Base-by-base conservation (phyloP, 1,139 yeast genomes). In the Debaryomyces sp. region DNA sequence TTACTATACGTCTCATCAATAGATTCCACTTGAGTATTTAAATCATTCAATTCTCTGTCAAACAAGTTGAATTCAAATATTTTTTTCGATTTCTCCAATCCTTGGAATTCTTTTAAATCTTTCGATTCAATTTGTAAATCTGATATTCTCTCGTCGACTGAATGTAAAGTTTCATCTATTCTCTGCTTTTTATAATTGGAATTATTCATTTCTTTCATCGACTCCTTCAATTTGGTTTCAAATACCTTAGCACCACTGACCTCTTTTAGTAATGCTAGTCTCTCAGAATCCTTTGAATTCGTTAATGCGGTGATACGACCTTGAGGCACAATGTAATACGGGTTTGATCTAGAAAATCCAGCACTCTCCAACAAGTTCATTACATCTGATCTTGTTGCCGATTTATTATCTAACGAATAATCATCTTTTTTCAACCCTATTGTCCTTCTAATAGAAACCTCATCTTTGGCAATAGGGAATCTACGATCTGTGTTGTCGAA, bases 301-400 rank as follows among this genome's bases (percentile, higher is more conserved):
- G 99, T 94, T 51, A 94, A 75, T 1, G 87, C 78, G 0, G 92
- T 85, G 58, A 91, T 89, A 58, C 89, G 78, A 13, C 99, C 99
- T 66, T 94, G 99, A 0, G 99, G 99, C 3, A 94, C 99, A 58
- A 94, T 92, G 66, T 94, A 94, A 67, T 92, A 94, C 0, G 98
- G 97, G 55, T 91, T 92, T 3, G 92, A 85, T 51, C 89, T 78
- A 1, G 96, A 88, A 61, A 94, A 91, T 0, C 99, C 99, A 0
- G 97, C 96, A 60, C 90, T 85, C 64, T 94, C 98, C 38, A 95
- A 74, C 54, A 90, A 69, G 55, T 89, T 87, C 84, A 86, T 84
- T 17, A 92, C 80, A 63, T 92, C 98, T 1, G 89, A 77, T 58
- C 91, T 81, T 2, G 95, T 85, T 4, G 94, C 89, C 15, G 89